phyloP scores from a whole-genome alignment of 495 filamentous ascomycete species.

The Penicillium bovifimosum region DNA sequence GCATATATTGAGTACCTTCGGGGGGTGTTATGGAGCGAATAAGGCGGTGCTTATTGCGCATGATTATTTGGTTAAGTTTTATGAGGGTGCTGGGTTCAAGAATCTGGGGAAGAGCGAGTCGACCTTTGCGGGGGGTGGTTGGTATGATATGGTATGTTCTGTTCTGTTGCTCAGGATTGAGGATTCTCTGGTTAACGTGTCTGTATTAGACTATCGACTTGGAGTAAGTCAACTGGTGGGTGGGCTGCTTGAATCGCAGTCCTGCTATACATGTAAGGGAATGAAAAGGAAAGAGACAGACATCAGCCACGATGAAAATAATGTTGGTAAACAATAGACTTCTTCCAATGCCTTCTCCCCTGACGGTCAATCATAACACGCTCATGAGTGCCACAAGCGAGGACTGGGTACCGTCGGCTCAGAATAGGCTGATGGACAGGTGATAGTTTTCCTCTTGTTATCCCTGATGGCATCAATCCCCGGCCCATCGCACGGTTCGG shows the following conservation, averaged over 20 bases:
- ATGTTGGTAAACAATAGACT: not conserved
- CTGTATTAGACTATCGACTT: not conserved
- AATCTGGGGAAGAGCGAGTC: constrained; percentile 13
- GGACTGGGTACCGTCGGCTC: not conserved
- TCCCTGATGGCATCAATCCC: no score
- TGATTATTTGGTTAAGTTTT: constrained; percentile 22
- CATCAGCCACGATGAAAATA: not conserved
- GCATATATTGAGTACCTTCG: constrained; percentile 18
- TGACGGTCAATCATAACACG: no score
- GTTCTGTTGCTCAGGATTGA: no score
- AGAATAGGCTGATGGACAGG: not conserved
- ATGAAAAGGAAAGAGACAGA: not conserved
- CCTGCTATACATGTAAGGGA: not conserved
- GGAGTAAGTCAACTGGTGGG: not conserved
- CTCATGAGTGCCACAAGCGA: not conserved
- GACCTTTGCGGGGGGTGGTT: constrained; percentile 16
- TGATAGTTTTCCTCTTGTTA: not conserved
- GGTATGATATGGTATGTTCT: constrained; percentile 20
- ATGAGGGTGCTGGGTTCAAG: constrained; percentile 21
- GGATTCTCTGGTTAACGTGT: not conserved
- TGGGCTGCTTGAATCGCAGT: not conserved
- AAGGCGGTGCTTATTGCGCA: constrained; percentile 17
- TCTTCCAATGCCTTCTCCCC: no score
- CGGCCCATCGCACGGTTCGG: not conserved
- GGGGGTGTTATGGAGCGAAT: not conserved